Evolutionary conservation across 2,329 filamentous ascomycete genomes (phyloP).

Genomic region (Herpotrichia juniperi): DNA sequence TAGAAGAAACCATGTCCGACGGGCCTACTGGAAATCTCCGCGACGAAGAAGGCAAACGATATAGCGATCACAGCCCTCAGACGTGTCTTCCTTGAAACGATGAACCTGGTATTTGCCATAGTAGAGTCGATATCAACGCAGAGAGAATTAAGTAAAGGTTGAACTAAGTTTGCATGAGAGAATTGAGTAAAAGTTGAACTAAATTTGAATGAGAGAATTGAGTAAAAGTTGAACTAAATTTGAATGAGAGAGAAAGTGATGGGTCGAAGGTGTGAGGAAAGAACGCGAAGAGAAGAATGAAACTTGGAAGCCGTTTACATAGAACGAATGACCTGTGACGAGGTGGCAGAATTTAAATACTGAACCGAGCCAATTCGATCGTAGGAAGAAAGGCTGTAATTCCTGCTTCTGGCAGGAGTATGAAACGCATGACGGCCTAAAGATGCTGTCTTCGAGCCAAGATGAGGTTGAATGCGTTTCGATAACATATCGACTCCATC

Average conservation of each 20-base stretch:
- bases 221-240: not conserved
- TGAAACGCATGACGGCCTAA: not conserved
- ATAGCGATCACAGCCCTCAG: conserved; percentile 51
- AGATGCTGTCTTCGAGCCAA: not conserved
- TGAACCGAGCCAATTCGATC: not conserved
- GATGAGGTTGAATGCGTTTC: not conserved
- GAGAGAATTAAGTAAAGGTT: not conserved
- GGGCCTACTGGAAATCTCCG: conserved; percentile 52
- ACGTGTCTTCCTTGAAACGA: conserved; percentile 37
- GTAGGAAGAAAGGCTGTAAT: not conserved
- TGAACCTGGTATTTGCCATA: not conserved
- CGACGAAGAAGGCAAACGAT: conserved; percentile 54
- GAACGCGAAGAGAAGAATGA: too few species aligned
- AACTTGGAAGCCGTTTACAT: not conserved
- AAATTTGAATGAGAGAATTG: not conserved
- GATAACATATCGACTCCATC: conserved; percentile 11
- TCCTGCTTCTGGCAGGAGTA: not conserved
- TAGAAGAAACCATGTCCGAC: not conserved
- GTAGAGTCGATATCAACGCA: too few species aligned
- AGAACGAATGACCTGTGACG: conserved; percentile 3
- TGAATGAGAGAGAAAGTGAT: too few species aligned
- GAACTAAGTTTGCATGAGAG: not conserved
- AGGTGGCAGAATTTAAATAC: conserved; percentile 1
- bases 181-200: not conserved
- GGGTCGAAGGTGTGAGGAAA: too few species aligned